Percentiles rank a stretch among this genome's conserved stretches.
Evolutionary conservation across 352 stramenopile genomes (phyloP).

Genomic region (Phytophthora citrophthora): DNA sequence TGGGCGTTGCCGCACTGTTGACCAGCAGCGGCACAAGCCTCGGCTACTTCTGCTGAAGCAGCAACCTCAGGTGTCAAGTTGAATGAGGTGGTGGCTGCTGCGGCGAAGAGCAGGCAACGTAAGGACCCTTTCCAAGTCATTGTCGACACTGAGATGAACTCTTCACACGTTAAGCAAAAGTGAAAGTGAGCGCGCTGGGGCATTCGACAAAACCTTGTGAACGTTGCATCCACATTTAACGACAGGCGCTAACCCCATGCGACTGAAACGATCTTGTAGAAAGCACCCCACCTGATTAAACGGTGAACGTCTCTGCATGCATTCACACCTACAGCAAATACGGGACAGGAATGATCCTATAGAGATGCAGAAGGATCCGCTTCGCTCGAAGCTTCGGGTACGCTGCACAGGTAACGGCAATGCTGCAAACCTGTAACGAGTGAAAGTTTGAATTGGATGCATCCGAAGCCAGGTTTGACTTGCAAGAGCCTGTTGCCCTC

Average conservation of each 20-base stretch:
- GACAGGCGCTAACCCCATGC: not conserved
- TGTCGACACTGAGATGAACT: not conserved
- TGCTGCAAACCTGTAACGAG: too few species aligned
- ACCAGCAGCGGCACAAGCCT: conserved; percentile 12
- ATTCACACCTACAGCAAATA: too few species aligned
- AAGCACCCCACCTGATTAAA: too few species aligned
- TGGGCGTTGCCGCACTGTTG: conserved; percentile 34
- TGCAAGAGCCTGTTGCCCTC: too few species aligned
- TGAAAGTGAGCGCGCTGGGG: not conserved
- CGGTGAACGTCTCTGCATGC: too few species aligned
- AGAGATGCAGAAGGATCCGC: too few species aligned
- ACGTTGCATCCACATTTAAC: not conserved
- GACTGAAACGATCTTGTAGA: not conserved
- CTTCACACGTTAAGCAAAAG: not conserved
- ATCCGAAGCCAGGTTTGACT: too few species aligned
- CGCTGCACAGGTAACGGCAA: too few species aligned
- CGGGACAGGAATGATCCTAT: too few species aligned
- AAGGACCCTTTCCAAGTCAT: conserved; percentile 3
- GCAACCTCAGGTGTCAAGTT: not conserved
- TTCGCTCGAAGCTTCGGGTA: too few species aligned
- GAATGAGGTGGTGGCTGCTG: not conserved
- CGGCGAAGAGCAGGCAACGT: not conserved
- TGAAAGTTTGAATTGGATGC: too few species aligned
- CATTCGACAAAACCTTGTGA: not conserved
- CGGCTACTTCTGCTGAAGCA: conserved; percentile 1